These are phyloP conservation scores for Nitzschia sp. DNA, from an alignment of 108 stramenopile species.

Conservation along the genomic window DNA sequence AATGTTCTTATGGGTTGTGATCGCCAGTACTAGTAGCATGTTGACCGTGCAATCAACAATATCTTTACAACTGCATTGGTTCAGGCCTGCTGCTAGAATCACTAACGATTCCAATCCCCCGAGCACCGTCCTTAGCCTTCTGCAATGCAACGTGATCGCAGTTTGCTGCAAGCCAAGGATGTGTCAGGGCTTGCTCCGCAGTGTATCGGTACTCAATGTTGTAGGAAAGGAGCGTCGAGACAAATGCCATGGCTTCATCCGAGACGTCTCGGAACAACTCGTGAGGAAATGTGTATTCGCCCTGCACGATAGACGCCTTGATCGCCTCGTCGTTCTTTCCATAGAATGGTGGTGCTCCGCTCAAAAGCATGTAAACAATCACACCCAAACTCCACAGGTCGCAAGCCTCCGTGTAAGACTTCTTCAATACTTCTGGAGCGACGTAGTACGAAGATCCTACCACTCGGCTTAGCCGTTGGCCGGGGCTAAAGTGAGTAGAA, in stretches of 20 bases:
- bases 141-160: slow-evolving; percentile 74
- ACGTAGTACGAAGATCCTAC: slow-evolving; percentile 96
- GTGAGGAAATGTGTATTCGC: slow-evolving; percentile 87
- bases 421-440: slow-evolving; percentile 97
- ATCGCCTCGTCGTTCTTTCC: slow-evolving; percentile 91
- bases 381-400: slow-evolving; percentile 96
- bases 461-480: slow-evolving; percentile 81
- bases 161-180: slow-evolving; percentile 84
- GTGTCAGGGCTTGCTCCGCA: slow-evolving; percentile 87
- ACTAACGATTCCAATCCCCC: slow-evolving; percentile 49
- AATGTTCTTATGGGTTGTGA: too few species aligned
- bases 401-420: slow-evolving; percentile 94
- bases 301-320: slow-evolving; percentile 87
- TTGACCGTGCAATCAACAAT: neutral
- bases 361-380: slow-evolving; percentile 91
- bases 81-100: slow-evolving; percentile 33
- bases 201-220: slow-evolving; percentile 86
- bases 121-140: slow-evolving; percentile 72
- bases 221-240: slow-evolving; percentile 80
- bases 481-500: slow-evolving; percentile 90
- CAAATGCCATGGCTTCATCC: slow-evolving; percentile 91
- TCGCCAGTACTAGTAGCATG: too few species aligned
- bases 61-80: slow-evolving; percentile 65
- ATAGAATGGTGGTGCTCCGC: slow-evolving; percentile 92
- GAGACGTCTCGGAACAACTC: slow-evolving; percentile 87